Evolutionary conservation across 805 yeast genomes (phyloP).

Genomic region (Vanderwaltozyma polyspora): DNA sequence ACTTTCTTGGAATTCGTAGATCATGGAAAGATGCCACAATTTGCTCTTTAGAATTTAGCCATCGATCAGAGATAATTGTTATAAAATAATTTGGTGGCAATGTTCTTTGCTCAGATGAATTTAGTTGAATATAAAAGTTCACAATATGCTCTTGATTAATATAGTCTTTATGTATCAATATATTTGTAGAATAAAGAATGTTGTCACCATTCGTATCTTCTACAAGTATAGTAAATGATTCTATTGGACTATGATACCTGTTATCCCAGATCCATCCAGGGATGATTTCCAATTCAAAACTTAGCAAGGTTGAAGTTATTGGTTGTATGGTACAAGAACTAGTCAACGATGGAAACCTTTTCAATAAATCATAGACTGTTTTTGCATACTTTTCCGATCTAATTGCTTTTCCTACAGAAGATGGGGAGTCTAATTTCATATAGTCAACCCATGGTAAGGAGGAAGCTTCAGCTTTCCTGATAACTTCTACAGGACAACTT

Average conservation of each 20-base stretch:
- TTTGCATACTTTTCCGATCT: constrained; percentile 59
- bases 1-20: constrained; percentile 20
- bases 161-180: constrained; percentile 40
- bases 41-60: constrained; percentile 68
- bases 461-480: constrained; percentile 67
- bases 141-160: constrained; percentile 44
- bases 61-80: constrained; percentile 62
- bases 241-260: constrained; percentile 49
- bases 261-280: constrained; percentile 78
- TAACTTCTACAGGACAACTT: constrained; percentile 56
- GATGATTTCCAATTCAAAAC: constrained; percentile 51
- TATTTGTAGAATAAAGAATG: constrained; percentile 46
- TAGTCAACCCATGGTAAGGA: constrained; percentile 74
- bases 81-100: constrained; percentile 68
- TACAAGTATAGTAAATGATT: constrained; percentile 57
- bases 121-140: constrained; percentile 47
- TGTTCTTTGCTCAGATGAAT: constrained; percentile 12
- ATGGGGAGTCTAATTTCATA: constrained; percentile 49
- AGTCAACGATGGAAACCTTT: constrained; percentile 61
- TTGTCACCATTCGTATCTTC: constrained; percentile 80
- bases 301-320: constrained; percentile 54
- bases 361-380: constrained; percentile 44
- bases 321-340: constrained; percentile 63
- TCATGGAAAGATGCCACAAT: constrained; percentile 39
- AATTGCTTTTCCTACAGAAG: constrained; percentile 75